Conservation (phyloP, 352 stramenopile species). For the Phytopythium oedochilum region DNA sequence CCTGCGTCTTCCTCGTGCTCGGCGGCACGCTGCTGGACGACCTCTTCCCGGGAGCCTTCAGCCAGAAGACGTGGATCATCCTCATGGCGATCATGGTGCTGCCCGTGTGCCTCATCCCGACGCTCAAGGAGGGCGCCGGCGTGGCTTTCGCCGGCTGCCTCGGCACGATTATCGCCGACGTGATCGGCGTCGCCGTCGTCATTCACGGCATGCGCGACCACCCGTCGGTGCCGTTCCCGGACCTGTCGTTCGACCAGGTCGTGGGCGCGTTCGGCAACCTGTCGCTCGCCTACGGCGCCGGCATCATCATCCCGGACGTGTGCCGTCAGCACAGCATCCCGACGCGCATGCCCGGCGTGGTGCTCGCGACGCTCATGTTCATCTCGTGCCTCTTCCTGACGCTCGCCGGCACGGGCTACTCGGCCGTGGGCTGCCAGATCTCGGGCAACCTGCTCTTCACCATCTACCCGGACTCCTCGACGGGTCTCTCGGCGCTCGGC, state of each 20-base stretch:
- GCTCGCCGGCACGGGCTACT: constrained; percentile 35
- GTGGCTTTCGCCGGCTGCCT: constrained; percentile 38
- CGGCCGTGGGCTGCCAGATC: constrained; percentile 47
- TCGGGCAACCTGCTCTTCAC: constrained; percentile 51
- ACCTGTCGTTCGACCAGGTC: not conserved
- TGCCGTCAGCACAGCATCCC: constrained; percentile 37
- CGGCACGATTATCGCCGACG: constrained; percentile 41
- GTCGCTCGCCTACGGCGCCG: constrained; percentile 18
- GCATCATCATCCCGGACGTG: constrained; percentile 37
- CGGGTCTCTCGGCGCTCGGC: constrained; percentile 18
- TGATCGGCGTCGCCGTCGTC: constrained; percentile 30
- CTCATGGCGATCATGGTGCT: constrained; percentile 34
- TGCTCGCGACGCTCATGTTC: constrained; percentile 36
- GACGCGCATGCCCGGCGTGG: constrained; percentile 24
- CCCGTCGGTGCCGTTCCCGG: not conserved
- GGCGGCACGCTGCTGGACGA: constrained; percentile 20
- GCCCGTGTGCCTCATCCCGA: constrained; percentile 38
- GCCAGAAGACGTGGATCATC: constrained; percentile 24
- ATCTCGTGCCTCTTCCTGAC: constrained; percentile 39
- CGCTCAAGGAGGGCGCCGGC: constrained; percentile 36
- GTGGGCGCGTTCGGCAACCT: constrained; percentile 1
- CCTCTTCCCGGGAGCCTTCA: constrained; percentile 24
- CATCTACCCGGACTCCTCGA: constrained; percentile 17
- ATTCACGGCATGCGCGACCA: not conserved
- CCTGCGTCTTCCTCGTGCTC: constrained; percentile 30